Conservation (phyloP, 768 basidiomycete species). For the Boletellus ananas region DNA sequence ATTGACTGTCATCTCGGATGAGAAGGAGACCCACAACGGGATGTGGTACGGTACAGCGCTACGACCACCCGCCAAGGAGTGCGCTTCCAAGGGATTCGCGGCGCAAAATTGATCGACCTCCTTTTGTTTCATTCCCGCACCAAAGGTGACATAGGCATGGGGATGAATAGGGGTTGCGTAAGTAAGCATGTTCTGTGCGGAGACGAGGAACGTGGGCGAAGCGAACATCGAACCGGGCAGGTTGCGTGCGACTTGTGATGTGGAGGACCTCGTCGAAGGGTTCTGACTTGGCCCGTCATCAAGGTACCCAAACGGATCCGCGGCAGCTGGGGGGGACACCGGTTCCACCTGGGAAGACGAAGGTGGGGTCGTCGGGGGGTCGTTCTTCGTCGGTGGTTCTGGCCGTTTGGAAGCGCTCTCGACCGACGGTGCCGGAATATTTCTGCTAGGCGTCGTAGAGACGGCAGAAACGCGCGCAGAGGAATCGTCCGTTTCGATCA, state of each 20-base stretch:
- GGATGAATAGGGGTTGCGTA: slow-evolving; percentile 60
- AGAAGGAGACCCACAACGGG: slow-evolving; percentile 55
- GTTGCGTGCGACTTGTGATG: slow-evolving; percentile 19
- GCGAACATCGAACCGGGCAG: slow-evolving; percentile 34
- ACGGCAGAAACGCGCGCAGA: background rate
- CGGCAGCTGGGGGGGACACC: slow-evolving; percentile 19
- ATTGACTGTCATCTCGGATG: slow-evolving; percentile 3
- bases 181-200: slow-evolving; percentile 38
- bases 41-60: slow-evolving; percentile 74
- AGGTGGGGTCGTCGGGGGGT: background rate
- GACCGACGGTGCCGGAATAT: background rate
- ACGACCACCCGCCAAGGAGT: slow-evolving; percentile 45
- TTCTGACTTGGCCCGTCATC: slow-evolving; percentile 35
- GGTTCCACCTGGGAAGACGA: background rate
- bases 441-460: background rate
- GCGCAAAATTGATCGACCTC: slow-evolving; percentile 78
- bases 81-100: slow-evolving; percentile 58
- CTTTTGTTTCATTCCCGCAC: slow-evolving; percentile 81
- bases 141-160: slow-evolving; percentile 81
- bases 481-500: background rate
- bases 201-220: slow-evolving; percentile 32
- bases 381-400: background rate
- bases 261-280: slow-evolving; percentile 20
- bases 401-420: background rate
- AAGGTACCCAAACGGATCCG: slow-evolving; percentile 63